Evolutionary conservation across 352 stramenopile species (phyloP).

Genomic region (Phytopythium aichiense): DNA sequence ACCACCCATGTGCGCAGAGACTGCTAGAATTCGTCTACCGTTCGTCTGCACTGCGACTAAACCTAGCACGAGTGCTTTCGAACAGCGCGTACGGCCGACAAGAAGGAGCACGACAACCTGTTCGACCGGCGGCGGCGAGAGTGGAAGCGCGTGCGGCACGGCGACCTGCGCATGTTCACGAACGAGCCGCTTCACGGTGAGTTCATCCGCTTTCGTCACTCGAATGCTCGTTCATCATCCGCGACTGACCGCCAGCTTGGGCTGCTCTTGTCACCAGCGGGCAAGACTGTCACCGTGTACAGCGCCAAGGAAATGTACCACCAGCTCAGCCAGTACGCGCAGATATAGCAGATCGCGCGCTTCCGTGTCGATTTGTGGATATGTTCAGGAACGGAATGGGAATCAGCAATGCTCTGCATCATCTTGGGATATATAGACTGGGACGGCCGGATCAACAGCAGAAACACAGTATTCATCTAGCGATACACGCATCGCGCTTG

Average conservation of each 20-base stretch:
- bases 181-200: constrained; percentile 63
- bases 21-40: neutral
- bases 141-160: constrained; percentile 68
- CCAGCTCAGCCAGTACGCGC: constrained; percentile 71
- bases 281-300: constrained; percentile 65
- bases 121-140: constrained; percentile 67
- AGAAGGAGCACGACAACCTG: constrained; percentile 71
- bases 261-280: constrained; percentile 19
- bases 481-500: neutral
- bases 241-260: neutral
- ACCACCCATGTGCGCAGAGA: constrained; percentile 42
- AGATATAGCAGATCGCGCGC: constrained; percentile 25
- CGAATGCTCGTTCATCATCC: neutral
- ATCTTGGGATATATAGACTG: neutral
- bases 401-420: too few species aligned
- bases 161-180: constrained; percentile 70
- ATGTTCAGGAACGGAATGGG: neutral
- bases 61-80: neutral
- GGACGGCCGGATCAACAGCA: neutral
- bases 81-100: constrained; percentile 62
- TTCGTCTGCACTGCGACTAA: too few species aligned
- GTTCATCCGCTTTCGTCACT: neutral
- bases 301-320: constrained; percentile 74
- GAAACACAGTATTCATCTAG: neutral
- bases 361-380: neutral